Conservation (phyloP, 371 early-diverging fungal genomes). For the Phascolomyces articulosus region DNA sequence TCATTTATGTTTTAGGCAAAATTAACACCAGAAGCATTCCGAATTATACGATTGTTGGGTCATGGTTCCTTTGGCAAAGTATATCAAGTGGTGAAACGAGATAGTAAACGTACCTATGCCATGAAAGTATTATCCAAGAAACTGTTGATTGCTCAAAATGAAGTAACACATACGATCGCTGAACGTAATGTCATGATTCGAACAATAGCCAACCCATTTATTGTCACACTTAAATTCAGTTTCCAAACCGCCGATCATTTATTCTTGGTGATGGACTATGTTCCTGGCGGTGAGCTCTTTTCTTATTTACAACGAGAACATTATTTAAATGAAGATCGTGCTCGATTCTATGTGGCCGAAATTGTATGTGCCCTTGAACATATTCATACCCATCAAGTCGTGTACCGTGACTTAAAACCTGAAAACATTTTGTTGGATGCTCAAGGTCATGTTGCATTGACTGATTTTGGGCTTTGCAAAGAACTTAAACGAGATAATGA, state of each 20-base stretch:
- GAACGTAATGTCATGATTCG: conserved; percentile 84
- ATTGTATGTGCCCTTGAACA: conserved; percentile 72
- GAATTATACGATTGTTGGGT: conserved; percentile 76
- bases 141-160: conserved; percentile 71
- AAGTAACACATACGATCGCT: conserved; percentile 74
- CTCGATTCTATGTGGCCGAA: conserved; percentile 77
- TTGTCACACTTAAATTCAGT: conserved; percentile 72
- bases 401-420: conserved; percentile 72
- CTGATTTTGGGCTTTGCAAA: conserved; percentile 84
- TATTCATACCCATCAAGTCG: conserved; percentile 70
- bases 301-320: conserved; percentile 64
- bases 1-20: conserved; percentile 23
- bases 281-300: conserved; percentile 82
- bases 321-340: conserved; percentile 63
- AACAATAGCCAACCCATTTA: conserved; percentile 60
- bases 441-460: conserved; percentile 78
- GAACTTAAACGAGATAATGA: conserved; percentile 54
- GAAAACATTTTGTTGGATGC: conserved; percentile 69
- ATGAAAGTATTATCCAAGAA: conserved; percentile 86
- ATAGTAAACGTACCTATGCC: conserved; percentile 78
- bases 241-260: conserved; percentile 73
- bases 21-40: conserved; percentile 69
- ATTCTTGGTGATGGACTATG: conserved; percentile 80
- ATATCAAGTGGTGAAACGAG: conserved; percentile 75
- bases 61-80: conserved; percentile 88